These are phyloP conservation scores for Acmispon strigosus DNA, from an alignment of 306 rosid genomes.

Conservation along the genomic window DNA sequence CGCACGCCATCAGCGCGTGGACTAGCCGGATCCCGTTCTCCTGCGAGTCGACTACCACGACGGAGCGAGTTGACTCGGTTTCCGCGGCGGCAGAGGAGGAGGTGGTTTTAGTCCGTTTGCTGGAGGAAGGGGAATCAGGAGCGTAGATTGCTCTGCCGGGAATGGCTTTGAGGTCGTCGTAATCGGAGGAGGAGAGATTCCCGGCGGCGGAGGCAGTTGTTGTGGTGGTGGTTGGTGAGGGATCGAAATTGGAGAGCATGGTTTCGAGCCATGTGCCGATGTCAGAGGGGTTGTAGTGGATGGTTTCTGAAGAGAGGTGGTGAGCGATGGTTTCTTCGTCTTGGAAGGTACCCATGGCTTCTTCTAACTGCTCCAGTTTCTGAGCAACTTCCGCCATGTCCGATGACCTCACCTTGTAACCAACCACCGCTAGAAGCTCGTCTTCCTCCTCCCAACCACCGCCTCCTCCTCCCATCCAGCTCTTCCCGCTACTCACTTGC, in stretches of 20 bases:
- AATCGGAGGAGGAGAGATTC: constrained; percentile 44
- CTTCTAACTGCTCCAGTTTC: constrained; percentile 72
- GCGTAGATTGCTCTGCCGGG: constrained; percentile 58
- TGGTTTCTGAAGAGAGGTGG: constrained; percentile 48
- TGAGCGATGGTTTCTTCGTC: constrained; percentile 36
- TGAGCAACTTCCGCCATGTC: constrained; percentile 87
- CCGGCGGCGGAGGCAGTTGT: neutral
- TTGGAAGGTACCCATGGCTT: constrained; percentile 48
- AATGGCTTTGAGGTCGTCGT: constrained; percentile 77
- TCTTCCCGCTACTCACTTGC: neutral
- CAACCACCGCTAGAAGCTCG: constrained; percentile 78
- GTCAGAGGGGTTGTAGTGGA: constrained; percentile 82
- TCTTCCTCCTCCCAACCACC: constrained; percentile 61
- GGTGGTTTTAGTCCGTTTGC: constrained; percentile 22
- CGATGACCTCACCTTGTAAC: constrained; percentile 73
- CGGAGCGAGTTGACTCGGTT: constrained; percentile 36
- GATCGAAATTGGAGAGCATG: constrained; percentile 56
- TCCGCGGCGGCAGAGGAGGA: neutral
- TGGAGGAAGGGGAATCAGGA: neutral
- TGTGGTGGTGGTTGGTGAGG: neutral
- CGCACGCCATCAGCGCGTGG: constrained; percentile 77
- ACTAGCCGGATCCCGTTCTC: constrained; percentile 86
- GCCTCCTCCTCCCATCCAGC: neutral
- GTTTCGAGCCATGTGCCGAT: constrained; percentile 63
- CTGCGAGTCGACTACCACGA: constrained; percentile 63